phyloP scores from a whole-genome alignment of 228 moss, liverwort and hornwort genomes.

The Sphagnum magellanicum region DNA sequence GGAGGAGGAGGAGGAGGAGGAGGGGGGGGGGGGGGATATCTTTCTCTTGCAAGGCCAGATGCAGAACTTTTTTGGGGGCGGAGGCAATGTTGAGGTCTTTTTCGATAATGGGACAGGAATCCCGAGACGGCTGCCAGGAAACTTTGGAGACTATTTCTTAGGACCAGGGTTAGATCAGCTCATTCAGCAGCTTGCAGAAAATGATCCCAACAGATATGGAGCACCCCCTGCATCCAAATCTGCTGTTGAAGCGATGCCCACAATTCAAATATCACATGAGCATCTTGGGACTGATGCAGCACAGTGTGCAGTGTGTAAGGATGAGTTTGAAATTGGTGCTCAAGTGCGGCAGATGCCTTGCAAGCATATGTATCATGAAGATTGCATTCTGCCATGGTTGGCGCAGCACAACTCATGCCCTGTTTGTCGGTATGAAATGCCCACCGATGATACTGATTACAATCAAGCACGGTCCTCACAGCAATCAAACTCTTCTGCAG shows the following conservation, averaged over 20 bases:
- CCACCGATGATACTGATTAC: slow-evolving; percentile 93
- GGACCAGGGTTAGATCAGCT: slow-evolving; percentile 95
- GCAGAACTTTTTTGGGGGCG: slow-evolving; percentile 77
- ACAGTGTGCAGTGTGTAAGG: slow-evolving; percentile 95
- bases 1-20: slow-evolving; percentile 17
- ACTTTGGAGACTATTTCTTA: slow-evolving; percentile 92
- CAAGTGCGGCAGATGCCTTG: slow-evolving; percentile 89
- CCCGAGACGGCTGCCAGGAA: slow-evolving; percentile 79
- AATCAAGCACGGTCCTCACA: slow-evolving; percentile 40
- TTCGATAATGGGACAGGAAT: slow-evolving; percentile 87
- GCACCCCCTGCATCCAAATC: slow-evolving; percentile 90
- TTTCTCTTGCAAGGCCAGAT: slow-evolving; percentile 87
- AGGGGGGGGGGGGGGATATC: slow-evolving; percentile 59
- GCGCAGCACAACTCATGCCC: slow-evolving; percentile 91
- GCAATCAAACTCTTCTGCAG: slow-evolving; percentile 9
- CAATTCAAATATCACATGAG: slow-evolving; percentile 64
- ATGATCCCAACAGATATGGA: slow-evolving; percentile 83
- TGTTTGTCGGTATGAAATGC: slow-evolving; percentile 92
- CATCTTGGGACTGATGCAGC: slow-evolving; percentile 89
- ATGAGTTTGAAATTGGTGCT: slow-evolving; percentile 73
- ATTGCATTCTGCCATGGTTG: slow-evolving; percentile 95
- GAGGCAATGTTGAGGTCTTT: slow-evolving; percentile 91
- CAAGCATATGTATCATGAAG: slow-evolving; percentile 89
- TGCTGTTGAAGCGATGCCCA: slow-evolving; percentile 73
- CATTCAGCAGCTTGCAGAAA: slow-evolving; percentile 97